These are phyloP conservation scores for Diaporthe humulicola DNA, from an alignment of 2,329 filamentous ascomycete species.

Conservation along the genomic window DNA sequence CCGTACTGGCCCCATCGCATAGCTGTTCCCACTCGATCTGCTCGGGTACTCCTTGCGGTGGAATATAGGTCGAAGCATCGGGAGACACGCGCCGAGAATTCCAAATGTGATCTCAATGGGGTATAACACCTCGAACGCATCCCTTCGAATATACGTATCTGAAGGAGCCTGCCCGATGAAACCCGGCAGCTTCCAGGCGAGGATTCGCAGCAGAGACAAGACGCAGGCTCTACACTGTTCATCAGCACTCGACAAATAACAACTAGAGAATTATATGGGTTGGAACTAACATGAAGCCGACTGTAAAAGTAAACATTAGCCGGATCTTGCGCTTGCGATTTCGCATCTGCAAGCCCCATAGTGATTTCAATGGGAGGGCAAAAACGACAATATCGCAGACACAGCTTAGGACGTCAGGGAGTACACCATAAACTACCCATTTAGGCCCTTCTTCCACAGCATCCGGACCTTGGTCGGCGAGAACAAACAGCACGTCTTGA, in stretches of 20 bases:
- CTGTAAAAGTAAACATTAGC: conserved; percentile 24
- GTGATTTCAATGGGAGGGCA: conserved; percentile 28
- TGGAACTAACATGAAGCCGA: conserved; percentile 25
- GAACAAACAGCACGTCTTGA: conserved; percentile 27
- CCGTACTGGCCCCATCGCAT: conserved; percentile 21
- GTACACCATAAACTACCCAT: conserved; percentile 33
- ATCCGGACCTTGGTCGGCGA: conserved; percentile 15
- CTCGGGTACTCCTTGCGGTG: conserved; percentile 34
- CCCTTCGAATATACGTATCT: conserved; percentile 25
- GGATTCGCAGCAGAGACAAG: conserved; percentile 25
- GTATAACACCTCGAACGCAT: conserved; percentile 24
- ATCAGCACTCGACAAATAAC: background rate
- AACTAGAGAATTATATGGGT: background rate
- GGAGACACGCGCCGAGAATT: conserved; percentile 35
- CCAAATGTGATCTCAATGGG: conserved; percentile 31
- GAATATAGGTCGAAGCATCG: conserved; percentile 33
- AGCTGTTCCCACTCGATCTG: conserved; percentile 29
- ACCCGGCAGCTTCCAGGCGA: conserved; percentile 33
- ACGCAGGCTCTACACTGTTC: conserved; percentile 2
- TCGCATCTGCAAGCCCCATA: conserved; percentile 29
- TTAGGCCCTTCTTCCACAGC: conserved; percentile 27
- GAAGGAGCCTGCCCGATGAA: background rate
- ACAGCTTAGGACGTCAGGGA: conserved; percentile 29
- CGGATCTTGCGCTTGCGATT: conserved; percentile 27
- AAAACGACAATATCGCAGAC: conserved; percentile 34